Base-by-base conservation (phyloP, 2,329 filamentous ascomycete species). In the Epichloe uncinata region DNA sequence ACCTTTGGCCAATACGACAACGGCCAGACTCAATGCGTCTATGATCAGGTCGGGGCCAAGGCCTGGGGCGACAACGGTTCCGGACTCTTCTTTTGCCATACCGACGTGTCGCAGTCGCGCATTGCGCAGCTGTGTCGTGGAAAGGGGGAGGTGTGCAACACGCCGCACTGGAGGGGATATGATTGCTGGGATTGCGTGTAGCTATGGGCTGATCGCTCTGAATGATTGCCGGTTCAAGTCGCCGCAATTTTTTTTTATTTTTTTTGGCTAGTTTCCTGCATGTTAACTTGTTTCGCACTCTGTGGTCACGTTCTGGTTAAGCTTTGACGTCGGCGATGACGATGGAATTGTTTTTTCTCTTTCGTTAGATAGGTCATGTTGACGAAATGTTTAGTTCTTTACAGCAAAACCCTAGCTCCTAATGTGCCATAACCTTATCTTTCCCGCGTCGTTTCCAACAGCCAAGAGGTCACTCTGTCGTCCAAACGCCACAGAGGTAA, bases 391-490 rank as follows among this genome's bases (percentile, higher is more conserved):
- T 30, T 30, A 8, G 8, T 30, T 30, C 30, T 30, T 11, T 30
- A 30, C 30, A 11, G 30, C 30, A 18, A 30, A 30, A 34, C 45
- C 45, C 48, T 77, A 87, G 56, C 70, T 77, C 61, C 83, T 73
- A 57, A 95, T 87, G 70, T 96, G 89, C 89, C 91, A 98, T 63
- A 96, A 66, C 54, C 87, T 78, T 54, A 97, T 85, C 70, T 88
- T 90, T 12, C 93, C 93, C 52, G 77, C 73, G 63, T 97, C 91
- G 61, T 95, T 97, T 16, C 82, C 91, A 48, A 97, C 85, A 11
- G 87, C 87, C 56, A 98, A 64, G 59, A 90, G 65, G 58, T 85
- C 77, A 53, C 81, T 85, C 54, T 75, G 73, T 5, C 70, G 73
- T 18, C 77, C 77, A 63, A 87, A 85, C 3, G 85, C 82, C 52